Evolutionary conservation across 352 stramenopile genomes (phyloP), one percentile per base, ranked within the genome.

Genomic region (Phytophthora pistaciae): DNA sequence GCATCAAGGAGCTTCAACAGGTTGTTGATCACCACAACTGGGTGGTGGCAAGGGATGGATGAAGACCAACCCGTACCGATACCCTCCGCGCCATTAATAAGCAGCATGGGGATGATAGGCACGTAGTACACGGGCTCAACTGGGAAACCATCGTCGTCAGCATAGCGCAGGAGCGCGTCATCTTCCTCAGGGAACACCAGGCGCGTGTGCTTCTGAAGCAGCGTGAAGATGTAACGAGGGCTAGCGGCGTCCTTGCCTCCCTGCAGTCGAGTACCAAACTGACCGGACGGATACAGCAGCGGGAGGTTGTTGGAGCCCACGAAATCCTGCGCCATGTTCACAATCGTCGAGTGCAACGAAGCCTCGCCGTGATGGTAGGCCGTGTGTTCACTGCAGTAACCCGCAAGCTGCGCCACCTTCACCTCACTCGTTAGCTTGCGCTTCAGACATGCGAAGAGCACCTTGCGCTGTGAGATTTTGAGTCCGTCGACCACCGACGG

Each of bases 351-450:
- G 61, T 98, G 94, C 8, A 99, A 83, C 20, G 97, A 99, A 52
- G 90, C 91, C 77, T 99, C 98, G 38, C 98, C 98, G 82, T 99
- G 98, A 76, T 99, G 98, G 75, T 99, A 99, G 4, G 98, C 98
- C 42, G 97, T 95, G 71, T 97, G 91, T 58, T 99, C 96, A 57
- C 94, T 98, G 48, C 99, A 97, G 74, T 99, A 99, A 44, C 98
- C 98, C 6, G 98, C 98, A 25, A 99, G 91, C 78, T 99, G 98
- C 10, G 98, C 98, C 11, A 99, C 98, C 78, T 99, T 99, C 56
- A 99, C 98, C 72, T 99, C 98, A 23, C 91, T 95, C 36, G 97
- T 99, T 3, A 99, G 88, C 72, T 99, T 99, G 55, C 98, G 93
- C 79, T 99, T 99, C 77, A 99, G 94, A 65, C 98, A 99, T 14